Base-by-base conservation (phyloP, 2,329 filamentous ascomycete genomes). In the Ambrosiella cleistominuta region DNA sequence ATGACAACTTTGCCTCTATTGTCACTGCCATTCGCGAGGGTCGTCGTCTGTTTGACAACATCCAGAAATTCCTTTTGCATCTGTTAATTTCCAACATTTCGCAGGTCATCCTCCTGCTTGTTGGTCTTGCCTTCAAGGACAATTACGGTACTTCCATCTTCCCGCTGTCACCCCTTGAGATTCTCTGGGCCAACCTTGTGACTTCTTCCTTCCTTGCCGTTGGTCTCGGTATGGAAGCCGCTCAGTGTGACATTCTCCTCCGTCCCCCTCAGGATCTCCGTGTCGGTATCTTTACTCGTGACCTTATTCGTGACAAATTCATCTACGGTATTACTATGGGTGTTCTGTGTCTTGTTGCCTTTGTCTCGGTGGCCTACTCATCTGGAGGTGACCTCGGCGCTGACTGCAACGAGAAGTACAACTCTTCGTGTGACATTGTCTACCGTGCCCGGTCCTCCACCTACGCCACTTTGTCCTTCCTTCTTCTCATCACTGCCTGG, bases 1-100 rank as follows among this genome's bases (percentile, higher is more conserved):
- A 93, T 66, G 88, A 93, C 68, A 90, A 94, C 70, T 94, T 94
- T 66, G 86, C 88, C 9, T 88, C 84, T 36, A 87, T 86, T 58
- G 76, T 86, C 45, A 82, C 80, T n/a, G 83, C 80, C 39, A 81
- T 87, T 51, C 78, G 83, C 66, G 82, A 86, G 68, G 83, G 83
- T 11, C 77, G 83, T 47, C 73, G 83, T 42, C 74, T 86, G 56
- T 83, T 85, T 63, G 82, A 86, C 71, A 86, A 86, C 62, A 85
- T 87, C 61, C 82, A 86, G 66, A 56, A 80, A 75, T 81, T 81
- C 65, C 68, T 81, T 44, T 68, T 87, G 51, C 83, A 84, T 68
- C 74, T 86, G 39, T 74, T 86, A 38, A 79, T 83, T 15, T 82
- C 81, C 62, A 86, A 86, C 66, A 76, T 86, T 61, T 81, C 82